Evolutionary conservation across 306 rosid species (phyloP).

Genomic region (Cicer arietinum): DNA sequence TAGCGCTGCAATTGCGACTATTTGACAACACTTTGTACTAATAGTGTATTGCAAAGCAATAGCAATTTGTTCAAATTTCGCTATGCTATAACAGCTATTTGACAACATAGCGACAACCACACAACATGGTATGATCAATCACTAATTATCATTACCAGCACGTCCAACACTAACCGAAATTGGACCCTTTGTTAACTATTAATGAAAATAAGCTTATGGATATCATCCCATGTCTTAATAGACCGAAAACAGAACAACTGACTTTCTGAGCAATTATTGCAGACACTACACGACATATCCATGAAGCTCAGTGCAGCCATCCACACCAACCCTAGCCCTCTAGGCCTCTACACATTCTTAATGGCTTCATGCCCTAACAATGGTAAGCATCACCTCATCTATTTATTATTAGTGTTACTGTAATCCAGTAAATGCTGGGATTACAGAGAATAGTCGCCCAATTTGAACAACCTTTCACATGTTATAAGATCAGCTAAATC

Average conservation of each 20-base stretch:
- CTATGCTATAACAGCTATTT: no score
- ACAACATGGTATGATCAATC: constrained; percentile 1
- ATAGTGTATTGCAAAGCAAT: no score
- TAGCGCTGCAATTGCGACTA: no score
- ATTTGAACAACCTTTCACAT: constrained; percentile 22
- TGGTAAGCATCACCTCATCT: constrained; percentile 9
- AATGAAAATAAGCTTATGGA: constrained; percentile 21
- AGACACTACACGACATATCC: constrained; percentile 3
- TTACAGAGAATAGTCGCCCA: constrained; percentile 17
- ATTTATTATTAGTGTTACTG: constrained; percentile 14
- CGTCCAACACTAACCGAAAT: constrained; percentile 3
- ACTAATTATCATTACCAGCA: background rate
- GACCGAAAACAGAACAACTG: constrained; percentile 3
- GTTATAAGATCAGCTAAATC: constrained; percentile 35
- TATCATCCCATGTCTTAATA: constrained; percentile 25
- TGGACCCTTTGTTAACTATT: constrained; percentile 1
- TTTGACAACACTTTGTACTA: no score
- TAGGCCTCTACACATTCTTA: constrained; percentile 25
- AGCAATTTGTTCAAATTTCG: no score
- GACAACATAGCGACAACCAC: background rate
- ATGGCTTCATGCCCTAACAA: constrained; percentile 14
- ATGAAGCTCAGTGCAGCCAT: constrained; percentile 22
- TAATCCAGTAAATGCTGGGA: constrained; percentile 15
- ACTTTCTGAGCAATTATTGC: constrained; percentile 14
- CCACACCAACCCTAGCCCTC: constrained; percentile 12